phyloP scores from a whole-genome alignment of 257 asterid species.

The Eucommia ulmoides region DNA sequence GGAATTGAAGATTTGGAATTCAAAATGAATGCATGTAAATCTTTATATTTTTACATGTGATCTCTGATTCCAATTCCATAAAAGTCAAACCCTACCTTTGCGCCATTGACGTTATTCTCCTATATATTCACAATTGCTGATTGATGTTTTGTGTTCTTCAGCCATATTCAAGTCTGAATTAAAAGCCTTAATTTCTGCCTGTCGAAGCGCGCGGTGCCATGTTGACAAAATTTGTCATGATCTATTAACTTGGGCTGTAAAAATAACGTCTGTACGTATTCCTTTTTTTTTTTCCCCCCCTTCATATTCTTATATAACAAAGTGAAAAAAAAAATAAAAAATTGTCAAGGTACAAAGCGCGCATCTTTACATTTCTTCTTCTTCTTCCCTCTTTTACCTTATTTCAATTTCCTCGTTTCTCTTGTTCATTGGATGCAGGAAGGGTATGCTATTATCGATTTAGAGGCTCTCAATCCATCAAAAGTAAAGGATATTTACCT shows the following conservation, averaged over 20 bases:
- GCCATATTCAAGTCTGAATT: conserved; percentile 60
- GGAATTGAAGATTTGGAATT: too few species aligned
- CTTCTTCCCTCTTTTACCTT: not conserved
- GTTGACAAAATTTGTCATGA: conserved; percentile 43
- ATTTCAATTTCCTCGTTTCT: not conserved
- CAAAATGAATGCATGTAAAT: too few species aligned
- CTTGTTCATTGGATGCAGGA: conserved; percentile 33
- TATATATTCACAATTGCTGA: too few species aligned
- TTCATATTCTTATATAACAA: too few species aligned
- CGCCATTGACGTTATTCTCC: too few species aligned
- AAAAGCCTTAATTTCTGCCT: conserved; percentile 55
- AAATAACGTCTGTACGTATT: conserved; percentile 53
- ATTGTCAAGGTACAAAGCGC: too few species aligned
- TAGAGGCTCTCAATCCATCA: conserved; percentile 28
- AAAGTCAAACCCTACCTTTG: too few species aligned
- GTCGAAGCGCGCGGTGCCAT: conserved; percentile 56
- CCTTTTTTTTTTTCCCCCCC: too few species aligned
- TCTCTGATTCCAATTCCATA: too few species aligned
- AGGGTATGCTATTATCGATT: conserved; percentile 67
- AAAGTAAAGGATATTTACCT: conserved; percentile 40
- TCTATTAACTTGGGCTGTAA: conserved; percentile 44
- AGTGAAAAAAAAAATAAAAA: too few species aligned
- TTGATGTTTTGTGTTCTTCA: conserved; percentile 11
- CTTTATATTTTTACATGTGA: too few species aligned
- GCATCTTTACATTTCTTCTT: not conserved